Conservation (phyloP, 1,284 basidiomycete genomes). For the Ganoderma multipileum region DNA sequence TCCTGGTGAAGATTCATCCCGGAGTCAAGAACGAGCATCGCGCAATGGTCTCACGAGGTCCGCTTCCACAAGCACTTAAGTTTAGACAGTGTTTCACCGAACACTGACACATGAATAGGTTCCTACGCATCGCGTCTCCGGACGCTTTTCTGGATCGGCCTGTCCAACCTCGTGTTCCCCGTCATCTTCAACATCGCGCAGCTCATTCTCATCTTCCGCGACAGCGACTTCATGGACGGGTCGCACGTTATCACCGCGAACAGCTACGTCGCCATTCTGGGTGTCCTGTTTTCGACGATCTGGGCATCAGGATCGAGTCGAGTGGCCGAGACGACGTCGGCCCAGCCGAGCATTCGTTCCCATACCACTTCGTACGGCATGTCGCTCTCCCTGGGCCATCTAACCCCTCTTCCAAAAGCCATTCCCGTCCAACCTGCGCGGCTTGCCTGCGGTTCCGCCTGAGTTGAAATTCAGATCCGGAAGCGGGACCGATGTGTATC, state of each 20-base stretch:
- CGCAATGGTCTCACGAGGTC: neutral
- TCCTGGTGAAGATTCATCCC: neutral
- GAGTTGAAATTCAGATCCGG: neutral
- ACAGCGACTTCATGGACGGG: slow-evolving; percentile 14
- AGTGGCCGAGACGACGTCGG: neutral
- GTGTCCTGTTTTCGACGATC: slow-evolving; percentile 27
- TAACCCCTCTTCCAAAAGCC: neutral
- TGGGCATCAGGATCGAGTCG: neutral
- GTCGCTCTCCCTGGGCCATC: neutral
- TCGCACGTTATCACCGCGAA: slow-evolving; percentile 27
- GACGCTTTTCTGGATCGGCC: slow-evolving; percentile 41
- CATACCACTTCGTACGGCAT: neutral
- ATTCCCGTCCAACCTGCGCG: neutral
- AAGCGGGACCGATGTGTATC: neutral
- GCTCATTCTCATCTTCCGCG: slow-evolving; percentile 30
- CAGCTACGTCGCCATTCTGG: slow-evolving; percentile 30
- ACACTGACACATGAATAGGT: slow-evolving; percentile 15
- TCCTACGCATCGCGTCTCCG: slow-evolving; percentile 11
- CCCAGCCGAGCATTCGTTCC: neutral
- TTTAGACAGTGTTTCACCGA: neutral
- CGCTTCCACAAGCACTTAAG: neutral
- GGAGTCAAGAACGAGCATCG: neutral
- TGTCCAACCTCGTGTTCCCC: slow-evolving; percentile 41
- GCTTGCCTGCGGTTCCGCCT: neutral
- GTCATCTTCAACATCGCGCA: slow-evolving; percentile 37